Conservation (phyloP, 768 basidiomycete species). For the Tephrocybe sp. region DNA sequence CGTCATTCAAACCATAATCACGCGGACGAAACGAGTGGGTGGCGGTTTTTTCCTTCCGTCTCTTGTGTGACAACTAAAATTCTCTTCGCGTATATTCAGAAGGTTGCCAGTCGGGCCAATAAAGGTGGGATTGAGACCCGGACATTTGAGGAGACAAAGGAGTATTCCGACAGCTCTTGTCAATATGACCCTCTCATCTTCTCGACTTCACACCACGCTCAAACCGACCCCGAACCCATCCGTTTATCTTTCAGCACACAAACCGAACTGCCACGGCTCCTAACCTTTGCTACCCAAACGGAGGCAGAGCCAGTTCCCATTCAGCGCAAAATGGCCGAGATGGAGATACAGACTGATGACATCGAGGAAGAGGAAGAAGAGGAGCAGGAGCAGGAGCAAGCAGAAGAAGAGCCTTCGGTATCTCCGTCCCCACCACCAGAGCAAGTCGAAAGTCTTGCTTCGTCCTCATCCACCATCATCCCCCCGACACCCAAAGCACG, state of each 20-base stretch:
- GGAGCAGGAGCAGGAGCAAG: background rate
- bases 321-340: constrained; percentile 46
- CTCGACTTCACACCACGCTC: constrained; percentile 43
- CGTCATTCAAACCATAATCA: constrained; percentile 87
- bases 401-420: constrained; percentile 26
- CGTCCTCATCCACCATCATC: constrained; percentile 71
- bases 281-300: constrained; percentile 29
- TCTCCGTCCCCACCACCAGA: constrained; percentile 48
- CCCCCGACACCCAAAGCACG: constrained; percentile 68
- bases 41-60: constrained; percentile 6
- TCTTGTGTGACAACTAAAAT: constrained; percentile 5
- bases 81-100: constrained; percentile 39
- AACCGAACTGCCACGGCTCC: constrained; percentile 44
- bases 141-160: constrained; percentile 64
- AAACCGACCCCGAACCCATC: constrained; percentile 64
- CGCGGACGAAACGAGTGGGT: constrained; percentile 71
- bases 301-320: constrained; percentile 33
- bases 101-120: constrained; percentile 63
- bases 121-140: constrained; percentile 39
- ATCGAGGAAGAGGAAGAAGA: constrained; percentile 29
- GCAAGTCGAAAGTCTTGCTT: constrained; percentile 55
- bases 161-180: constrained; percentile 73
- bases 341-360: constrained; percentile 67
- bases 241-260: constrained; percentile 53
- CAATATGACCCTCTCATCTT: constrained; percentile 68